Base-by-base conservation (phyloP, 176 grass and related monocot genomes). In the Themeda triandra region DNA sequence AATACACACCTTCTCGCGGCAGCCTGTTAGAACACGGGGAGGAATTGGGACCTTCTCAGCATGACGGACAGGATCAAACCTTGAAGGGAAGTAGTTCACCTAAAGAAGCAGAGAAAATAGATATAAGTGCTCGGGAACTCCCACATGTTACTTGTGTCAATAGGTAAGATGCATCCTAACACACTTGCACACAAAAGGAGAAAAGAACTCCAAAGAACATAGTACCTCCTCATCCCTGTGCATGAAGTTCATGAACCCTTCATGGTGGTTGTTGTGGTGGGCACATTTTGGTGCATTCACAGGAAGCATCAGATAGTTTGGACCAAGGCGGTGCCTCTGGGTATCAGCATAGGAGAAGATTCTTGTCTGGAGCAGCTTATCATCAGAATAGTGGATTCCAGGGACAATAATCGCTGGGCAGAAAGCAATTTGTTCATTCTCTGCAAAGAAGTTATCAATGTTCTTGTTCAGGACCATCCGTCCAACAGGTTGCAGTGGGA, bases 31-130 rank as follows among this genome's bases (percentile, higher is more conserved):
- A 82, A 77, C 68, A 63, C 76, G 85, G 23, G 94, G 32, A 87
- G 94, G 92, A 44, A 94, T 88, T 24, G 87, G 94, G 36, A 92
- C 71, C 88, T 88, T 88, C 42, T 97, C 92, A 54, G 94, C 83
- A 80, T 94, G 92, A 39, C 83, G 89, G 70, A 49, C 73, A 69
- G 87, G 54, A 87, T 97, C 92, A 66, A 92, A 94, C 51, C 90
- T 92, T 39, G 94, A 97, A 32, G 94, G 92, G 85, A 94, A 97
- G 84, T 97, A 97, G 79, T 97, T 94, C 69, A 97, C 94, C 94
- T 97, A 64, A 54, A 60, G 6, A 83, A 71, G 2, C 9, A 82
- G 77, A 49, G 19, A 30, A 66, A 59, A 77, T 63, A 30, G 56
- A 66, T 40, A 69, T 81, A 85, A 82, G 29, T 63, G 23, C 66